These are phyloP conservation scores for Euphrasia arctica DNA, from an alignment of 305 asterid genomes.

Conservation along the genomic window DNA sequence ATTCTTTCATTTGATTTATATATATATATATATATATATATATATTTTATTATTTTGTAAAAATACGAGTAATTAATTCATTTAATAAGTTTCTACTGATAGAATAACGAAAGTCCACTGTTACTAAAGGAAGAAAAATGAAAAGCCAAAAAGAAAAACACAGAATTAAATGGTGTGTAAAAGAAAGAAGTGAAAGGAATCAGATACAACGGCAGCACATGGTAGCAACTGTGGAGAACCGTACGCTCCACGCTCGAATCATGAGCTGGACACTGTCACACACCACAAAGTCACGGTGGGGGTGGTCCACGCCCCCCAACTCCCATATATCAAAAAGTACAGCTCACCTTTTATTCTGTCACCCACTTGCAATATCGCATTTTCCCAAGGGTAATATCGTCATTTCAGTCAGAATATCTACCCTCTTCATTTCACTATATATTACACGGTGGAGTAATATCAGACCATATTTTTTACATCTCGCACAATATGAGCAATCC, in stretches of 20 bases:
- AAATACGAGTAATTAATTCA: too few species aligned
- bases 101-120: neutral
- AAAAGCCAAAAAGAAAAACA: neutral
- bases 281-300: slow-evolving; percentile 31
- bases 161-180: neutral
- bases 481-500: too few species aligned
- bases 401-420: slow-evolving; percentile 1
- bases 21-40: too few species aligned
- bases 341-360: slow-evolving; percentile 39
- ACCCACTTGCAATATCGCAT: slow-evolving; percentile 35
- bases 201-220: slow-evolving; percentile 29
- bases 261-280: slow-evolving; percentile 43
- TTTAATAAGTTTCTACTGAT: too few species aligned
- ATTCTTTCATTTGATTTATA: neutral
- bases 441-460: too few species aligned
- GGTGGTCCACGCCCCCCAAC: slow-evolving; percentile 29
- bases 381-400: slow-evolving; percentile 24
- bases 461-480: too few species aligned
- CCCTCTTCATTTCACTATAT: too few species aligned
- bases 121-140: neutral
- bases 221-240: slow-evolving; percentile 24
- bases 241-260: slow-evolving; percentile 32
- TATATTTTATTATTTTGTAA: too few species aligned
- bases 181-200: slow-evolving; percentile 18
- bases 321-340: neutral